These are phyloP conservation scores for Euphrasia confusa DNA, from an alignment of 257 asterid species.

Conservation along the genomic window DNA sequence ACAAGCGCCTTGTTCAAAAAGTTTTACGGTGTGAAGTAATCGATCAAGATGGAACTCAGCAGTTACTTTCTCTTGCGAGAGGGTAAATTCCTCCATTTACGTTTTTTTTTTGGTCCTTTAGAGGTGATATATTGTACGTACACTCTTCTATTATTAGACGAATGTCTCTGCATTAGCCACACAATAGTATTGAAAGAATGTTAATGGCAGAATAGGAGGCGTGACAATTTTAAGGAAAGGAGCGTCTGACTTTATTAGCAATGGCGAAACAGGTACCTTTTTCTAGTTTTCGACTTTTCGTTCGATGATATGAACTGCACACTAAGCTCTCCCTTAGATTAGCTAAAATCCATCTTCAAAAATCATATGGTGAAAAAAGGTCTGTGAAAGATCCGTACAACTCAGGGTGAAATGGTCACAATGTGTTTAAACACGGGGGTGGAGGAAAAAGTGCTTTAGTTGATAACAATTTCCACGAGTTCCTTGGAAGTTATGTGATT, in stretches of 20 bases:
- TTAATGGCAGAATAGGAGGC: constrained; percentile 49
- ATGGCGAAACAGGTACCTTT: constrained; percentile 71
- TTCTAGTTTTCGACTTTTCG: neutral
- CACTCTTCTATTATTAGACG: neutral
- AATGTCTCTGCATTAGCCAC: constrained; percentile 8
- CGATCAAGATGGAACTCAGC: constrained; percentile 61
- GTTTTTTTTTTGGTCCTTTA: neutral
- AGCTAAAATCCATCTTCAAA: neutral
- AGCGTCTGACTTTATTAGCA: constrained; percentile 64
- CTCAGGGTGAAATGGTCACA: neutral
- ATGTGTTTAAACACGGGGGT: neutral
- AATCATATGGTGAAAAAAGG: neutral
- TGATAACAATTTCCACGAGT: neutral
- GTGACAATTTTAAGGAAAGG: constrained; percentile 86
- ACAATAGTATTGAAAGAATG: neutral
- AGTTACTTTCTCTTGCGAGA: constrained; percentile 71
- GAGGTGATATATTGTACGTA: neutral
- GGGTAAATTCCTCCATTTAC: constrained; percentile 38
- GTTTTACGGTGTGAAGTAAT: constrained; percentile 67
- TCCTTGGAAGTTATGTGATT: neutral
- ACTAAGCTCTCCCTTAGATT: neutral
- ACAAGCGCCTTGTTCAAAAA: constrained; percentile 83
- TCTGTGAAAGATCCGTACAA: neutral
- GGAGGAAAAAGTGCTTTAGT: neutral
- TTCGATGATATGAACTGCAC: neutral